Base-by-base conservation (phyloP, 495 filamentous ascomycete species). In the Aspergillus kassunensis region DNA sequence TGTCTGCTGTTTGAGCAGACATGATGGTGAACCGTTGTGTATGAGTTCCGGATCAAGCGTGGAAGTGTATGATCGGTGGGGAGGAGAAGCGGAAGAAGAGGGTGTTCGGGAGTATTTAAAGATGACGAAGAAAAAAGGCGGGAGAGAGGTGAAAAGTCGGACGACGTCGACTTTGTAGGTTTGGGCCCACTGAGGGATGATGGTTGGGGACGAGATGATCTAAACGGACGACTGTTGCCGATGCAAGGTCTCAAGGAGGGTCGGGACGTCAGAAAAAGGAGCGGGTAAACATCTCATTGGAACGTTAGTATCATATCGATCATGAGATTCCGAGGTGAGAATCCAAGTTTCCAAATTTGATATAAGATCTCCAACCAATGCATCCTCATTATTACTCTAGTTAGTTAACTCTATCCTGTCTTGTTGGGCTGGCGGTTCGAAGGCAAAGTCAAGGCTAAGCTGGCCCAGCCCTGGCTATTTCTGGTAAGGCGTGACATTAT, bases 1-100 rank as follows among this genome's bases (percentile, higher is more conserved):
- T 47, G 56, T 72, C 69, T 52, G 59, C 49, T n/a, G 61, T 40
- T 60, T 68, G 70, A 51, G 68, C 62, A 55, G 71, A 70, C 71
- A 74, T 74, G 65, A 42, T 65, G 66, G 35, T 37, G 35, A 16
- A 44, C 33, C 49, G 20, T 29, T 30, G 29, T 12, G 19, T 12
- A 7, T 33, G 31, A 16, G 25, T 5, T 23, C 15, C 16, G 15
- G 24, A 40, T 27, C 21, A 27, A 42, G 34, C 6, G 16, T 40
- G 13, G 20, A 18, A 18, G 16, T 5, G 23, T 6, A 18, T 30
- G 33, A 21, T 49, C 27, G 24, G 24, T 40, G 25, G 34, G 24
- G 42, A 27, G 19, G 42, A 15, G 25, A 36, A 46, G 29, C 19
- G 20, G 15, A 35, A 24, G 49, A 33, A 36, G 19, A 34, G 16